Conservation (phyloP, 768 basidiomycete genomes). For the Arthromyces matolae region DNA sequence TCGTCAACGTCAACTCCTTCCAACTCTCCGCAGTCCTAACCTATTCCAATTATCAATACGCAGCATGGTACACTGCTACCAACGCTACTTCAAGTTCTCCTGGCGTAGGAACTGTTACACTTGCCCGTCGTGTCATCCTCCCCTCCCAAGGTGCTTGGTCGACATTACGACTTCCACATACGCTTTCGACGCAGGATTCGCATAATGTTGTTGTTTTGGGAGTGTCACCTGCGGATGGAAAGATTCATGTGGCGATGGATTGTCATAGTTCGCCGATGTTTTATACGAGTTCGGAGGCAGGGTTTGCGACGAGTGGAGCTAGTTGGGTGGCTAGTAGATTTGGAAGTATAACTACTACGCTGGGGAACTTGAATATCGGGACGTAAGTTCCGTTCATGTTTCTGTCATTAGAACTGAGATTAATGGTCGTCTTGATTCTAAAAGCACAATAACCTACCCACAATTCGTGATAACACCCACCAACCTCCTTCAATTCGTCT, state of each 20-base stretch:
- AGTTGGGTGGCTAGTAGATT: constrained; percentile 43
- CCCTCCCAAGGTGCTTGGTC: constrained; percentile 40
- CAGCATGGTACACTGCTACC: constrained; percentile 45
- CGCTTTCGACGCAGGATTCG: constrained; percentile 37
- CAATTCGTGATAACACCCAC: constrained; percentile 45
- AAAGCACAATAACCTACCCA: constrained; percentile 40
- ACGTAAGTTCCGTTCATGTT: too few species aligned
- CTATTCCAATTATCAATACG: constrained; percentile 37
- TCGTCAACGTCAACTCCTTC: constrained; percentile 47
- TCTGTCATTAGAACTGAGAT: too few species aligned
- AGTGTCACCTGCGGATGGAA: constrained; percentile 42
- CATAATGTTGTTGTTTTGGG: constrained; percentile 44
- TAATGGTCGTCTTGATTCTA: too few species aligned
- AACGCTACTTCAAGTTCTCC: too few species aligned
- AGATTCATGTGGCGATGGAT: constrained; percentile 45
- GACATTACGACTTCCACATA: constrained; percentile 40
- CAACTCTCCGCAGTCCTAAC: constrained; percentile 40
- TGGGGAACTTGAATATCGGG: constrained; percentile 40
- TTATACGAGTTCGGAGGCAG: constrained; percentile 40
- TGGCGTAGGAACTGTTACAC: constrained; percentile 31
- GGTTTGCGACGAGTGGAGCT: constrained; percentile 36
- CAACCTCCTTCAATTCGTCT: constrained; percentile 46
- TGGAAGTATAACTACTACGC: constrained; percentile 35
- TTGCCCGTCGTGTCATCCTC: constrained; percentile 37
- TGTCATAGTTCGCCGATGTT: constrained; percentile 41